These are phyloP conservation scores for Stagonosporopsis chrysanthemi DNA, from an alignment of 2,329 filamentous ascomycete genomes.

Conservation along the genomic window DNA sequence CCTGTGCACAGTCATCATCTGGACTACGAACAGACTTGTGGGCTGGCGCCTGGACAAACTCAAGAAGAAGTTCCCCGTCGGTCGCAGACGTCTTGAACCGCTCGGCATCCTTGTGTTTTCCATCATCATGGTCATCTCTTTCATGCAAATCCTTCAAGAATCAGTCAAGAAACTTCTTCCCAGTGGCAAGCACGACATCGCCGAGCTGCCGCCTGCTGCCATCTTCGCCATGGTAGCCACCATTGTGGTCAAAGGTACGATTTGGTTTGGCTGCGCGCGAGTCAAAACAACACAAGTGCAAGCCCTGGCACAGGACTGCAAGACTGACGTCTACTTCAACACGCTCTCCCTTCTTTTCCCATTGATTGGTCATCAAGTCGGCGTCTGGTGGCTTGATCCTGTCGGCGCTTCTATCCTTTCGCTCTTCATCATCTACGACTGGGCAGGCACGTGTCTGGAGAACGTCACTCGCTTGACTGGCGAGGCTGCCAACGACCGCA, in stretches of 20 bases:
- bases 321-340: slow-evolving; percentile 69
- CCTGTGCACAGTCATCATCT: slow-evolving; percentile 67
- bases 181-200: slow-evolving; percentile 56
- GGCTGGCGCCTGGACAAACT: slow-evolving; percentile 62
- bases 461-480: slow-evolving; percentile 67
- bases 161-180: slow-evolving; percentile 66
- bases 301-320: slow-evolving; percentile 69
- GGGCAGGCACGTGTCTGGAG: slow-evolving; percentile 67
- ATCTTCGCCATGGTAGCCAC: slow-evolving; percentile 66
- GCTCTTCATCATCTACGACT: slow-evolving; percentile 73
- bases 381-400: slow-evolving; percentile 73
- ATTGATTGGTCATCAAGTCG: slow-evolving; percentile 64
- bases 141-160: slow-evolving; percentile 67
- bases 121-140: slow-evolving; percentile 69
- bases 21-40: slow-evolving; percentile 66
- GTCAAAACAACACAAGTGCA: slow-evolving; percentile 71
- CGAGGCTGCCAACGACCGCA: slow-evolving; percentile 60
- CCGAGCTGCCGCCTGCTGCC: slow-evolving; percentile 60
- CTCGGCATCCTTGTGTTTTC: slow-evolving; percentile 69
- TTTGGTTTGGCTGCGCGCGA: slow-evolving; percentile 65
- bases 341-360: slow-evolving; percentile 69
- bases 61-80: slow-evolving; percentile 64
- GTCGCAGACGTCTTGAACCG: slow-evolving; percentile 61
- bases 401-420: slow-evolving; percentile 69
- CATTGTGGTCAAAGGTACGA: slow-evolving; percentile 66